Percentiles rank a stretch among this genome's conserved stretches.
phyloP scores from a whole-genome alignment of 768 basidiomycete genomes.

The Rhizopogon salebrosus region DNA sequence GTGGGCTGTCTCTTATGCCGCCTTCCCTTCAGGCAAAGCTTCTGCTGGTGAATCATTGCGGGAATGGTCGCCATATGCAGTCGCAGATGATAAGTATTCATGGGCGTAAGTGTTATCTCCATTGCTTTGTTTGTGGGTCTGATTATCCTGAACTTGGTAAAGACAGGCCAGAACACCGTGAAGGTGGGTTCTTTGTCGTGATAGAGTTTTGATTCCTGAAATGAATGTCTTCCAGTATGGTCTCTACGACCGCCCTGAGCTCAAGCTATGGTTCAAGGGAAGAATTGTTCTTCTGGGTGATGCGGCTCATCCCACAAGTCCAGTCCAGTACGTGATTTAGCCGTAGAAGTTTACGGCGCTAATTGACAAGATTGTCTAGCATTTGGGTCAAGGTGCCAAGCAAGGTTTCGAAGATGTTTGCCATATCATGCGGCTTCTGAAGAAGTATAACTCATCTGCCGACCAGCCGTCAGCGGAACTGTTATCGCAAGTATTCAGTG shows the following conservation, averaged over 20 bases:
- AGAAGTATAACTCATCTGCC: conserved; percentile 24
- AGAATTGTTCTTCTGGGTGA: conserved; percentile 40
- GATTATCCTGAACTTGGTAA: conserved; percentile 13
- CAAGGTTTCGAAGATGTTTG: conserved; percentile 40
- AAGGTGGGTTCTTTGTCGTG: conserved; percentile 10
- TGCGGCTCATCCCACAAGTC: conserved; percentile 42
- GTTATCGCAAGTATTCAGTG: conserved; percentile 26
- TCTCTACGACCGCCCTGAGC: conserved; percentile 38
- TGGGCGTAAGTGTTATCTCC: conserved; percentile 30
- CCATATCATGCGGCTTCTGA: conserved; percentile 29
- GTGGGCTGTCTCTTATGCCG: conserved; percentile 27
- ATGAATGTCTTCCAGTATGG: conserved; percentile 28
- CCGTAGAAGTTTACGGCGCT: background rate
- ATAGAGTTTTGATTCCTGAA: background rate
- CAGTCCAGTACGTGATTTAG: conserved; percentile 32
- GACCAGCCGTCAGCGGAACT: conserved; percentile 19
- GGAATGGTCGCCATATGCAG: conserved; percentile 31
- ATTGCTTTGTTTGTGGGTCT: conserved; percentile 6
- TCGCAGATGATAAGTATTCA: conserved; percentile 24
- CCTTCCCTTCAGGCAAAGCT: conserved; percentile 9
- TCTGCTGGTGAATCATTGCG: conserved; percentile 30
- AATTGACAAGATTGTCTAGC: conserved; percentile 18
- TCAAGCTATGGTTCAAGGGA: conserved; percentile 35
- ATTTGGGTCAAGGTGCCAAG: conserved; percentile 43
- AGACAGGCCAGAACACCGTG: conserved; percentile 7